phyloP scores from a whole-genome alignment of 2,329 filamentous ascomycete species.

The Exophiala aquamarina region DNA sequence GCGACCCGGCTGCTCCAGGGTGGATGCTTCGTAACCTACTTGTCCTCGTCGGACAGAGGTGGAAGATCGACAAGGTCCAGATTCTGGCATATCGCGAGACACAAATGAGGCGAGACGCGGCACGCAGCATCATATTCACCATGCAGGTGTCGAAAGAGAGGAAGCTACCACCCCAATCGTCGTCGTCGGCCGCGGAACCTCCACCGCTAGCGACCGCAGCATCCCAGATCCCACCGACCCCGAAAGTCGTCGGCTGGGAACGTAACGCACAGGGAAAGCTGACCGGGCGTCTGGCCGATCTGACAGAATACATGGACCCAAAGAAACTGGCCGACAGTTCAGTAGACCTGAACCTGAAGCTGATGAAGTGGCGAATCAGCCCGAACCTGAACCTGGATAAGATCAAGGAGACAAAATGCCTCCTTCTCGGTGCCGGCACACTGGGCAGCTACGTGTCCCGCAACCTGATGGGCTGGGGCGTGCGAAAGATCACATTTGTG shows the following conservation, averaged over 20 bases:
- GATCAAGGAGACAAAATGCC: conserved; percentile 86
- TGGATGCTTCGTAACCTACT: conserved; percentile 93
- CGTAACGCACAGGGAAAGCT: conserved; percentile 77
- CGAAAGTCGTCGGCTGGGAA: conserved; percentile 95
- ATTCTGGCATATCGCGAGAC: conserved; percentile 89
- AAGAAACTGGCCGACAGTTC: conserved; percentile 82
- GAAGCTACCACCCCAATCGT: conserved; percentile 11
- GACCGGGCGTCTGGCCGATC: conserved; percentile 72
- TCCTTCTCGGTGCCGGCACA: conserved; percentile 88
- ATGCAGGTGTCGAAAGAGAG: conserved; percentile 38
- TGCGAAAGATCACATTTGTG: conserved; percentile 91
- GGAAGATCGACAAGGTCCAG: conserved; percentile 72
- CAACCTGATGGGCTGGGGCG: conserved; percentile 92
- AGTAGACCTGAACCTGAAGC: conserved; percentile 91
- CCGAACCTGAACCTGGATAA: conserved; percentile 82
- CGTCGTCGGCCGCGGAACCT: conserved; percentile 52
- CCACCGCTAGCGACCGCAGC: conserved; percentile 21
- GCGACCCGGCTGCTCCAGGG: conserved; percentile 87
- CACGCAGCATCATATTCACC: conserved; percentile 75
- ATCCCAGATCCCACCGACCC: conserved; percentile 37
- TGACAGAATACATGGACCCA: conserved; percentile 93
- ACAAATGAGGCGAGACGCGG: conserved; percentile 72
- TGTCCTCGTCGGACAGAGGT: conserved; percentile 79
- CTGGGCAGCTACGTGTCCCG: conserved; percentile 91
- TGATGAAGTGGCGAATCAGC: conserved; percentile 98